Base-by-base conservation (phyloP, 179 eudicot genomes). In the Gypsophila paniculata region DNA sequence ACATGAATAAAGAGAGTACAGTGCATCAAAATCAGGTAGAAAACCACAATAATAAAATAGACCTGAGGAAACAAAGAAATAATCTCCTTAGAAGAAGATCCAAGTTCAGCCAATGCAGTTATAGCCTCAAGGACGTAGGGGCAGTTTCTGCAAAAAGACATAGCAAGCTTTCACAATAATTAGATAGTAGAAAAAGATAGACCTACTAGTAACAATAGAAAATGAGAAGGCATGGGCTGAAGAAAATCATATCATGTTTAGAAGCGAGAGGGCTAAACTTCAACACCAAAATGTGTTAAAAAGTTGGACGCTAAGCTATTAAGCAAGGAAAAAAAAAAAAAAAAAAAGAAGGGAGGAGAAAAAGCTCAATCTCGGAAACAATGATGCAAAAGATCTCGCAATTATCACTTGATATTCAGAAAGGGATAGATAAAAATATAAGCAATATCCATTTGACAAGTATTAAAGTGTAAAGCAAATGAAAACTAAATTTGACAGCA, bases 41-140 rank as follows among this genome's bases (percentile, higher is more conserved):
- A 38, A 39, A 46, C 2, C 26, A 55, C 10, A 51, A 36, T n/a
- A 67, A 36, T 17, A 64, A 12, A 38, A 21, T 23, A 76, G 55
- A 91, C 98, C 99, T 89, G 99, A 77, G 97, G 96, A 83, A 91
- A 81, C 85, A 89, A 80, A 23, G 90, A 85, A 49, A 88, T 73
- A 63, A 94, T 89, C 70, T 91, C 99, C 81, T 89, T 94, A 15
- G 90, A 86, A 61, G 88, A 77, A 79, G 84, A 85, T 73, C 97
- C 96, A 70, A 94, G 83, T 73, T 94, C 97, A 77, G 99, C 96
- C 85, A 94, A 85, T 57, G 99, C 93, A 64, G 79, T 80, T 80
- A 94, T 82, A 65, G 96, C 99, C 84, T 93, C 98, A 74, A 93
- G 77, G 53, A 86, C 76, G 73, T 83, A 93, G 51, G 96, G 97